Conservation (phyloP, 2,329 filamentous ascomycete genomes). For the Talaromyces islandicus region DNA sequence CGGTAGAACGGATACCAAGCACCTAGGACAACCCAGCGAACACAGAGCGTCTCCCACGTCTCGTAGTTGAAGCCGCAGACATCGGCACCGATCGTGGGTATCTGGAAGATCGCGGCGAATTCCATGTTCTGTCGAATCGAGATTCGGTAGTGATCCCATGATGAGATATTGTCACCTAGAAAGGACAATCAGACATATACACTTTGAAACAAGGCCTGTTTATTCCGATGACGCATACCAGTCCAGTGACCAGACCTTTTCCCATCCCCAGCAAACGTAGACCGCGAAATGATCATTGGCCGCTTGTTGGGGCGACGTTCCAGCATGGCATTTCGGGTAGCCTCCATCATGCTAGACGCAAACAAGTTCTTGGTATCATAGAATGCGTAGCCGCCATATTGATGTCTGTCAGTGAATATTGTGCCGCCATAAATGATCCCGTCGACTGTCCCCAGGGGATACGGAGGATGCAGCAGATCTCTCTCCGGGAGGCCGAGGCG, state of each 20-base stretch:
- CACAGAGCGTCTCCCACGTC: conserved; percentile 64
- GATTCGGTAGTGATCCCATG: conserved; percentile 55
- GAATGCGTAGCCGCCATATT: conserved; percentile 55
- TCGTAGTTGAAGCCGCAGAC: conserved; percentile 70
- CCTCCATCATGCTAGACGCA: conserved; percentile 56
- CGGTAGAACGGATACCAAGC: conserved; percentile 72
- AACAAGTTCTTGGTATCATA: conserved; percentile 74
- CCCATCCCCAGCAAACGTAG: conserved; percentile 69
- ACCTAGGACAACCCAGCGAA: conserved; percentile 66
- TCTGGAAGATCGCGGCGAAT: conserved; percentile 60
- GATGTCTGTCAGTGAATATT: conserved; percentile 61
- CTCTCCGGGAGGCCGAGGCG: conserved; percentile 56
- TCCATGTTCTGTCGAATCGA: conserved; percentile 55
- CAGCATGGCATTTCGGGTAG: conserved; percentile 60
- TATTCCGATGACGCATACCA: background rate
- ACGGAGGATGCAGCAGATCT: conserved; percentile 59
- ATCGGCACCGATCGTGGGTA: conserved; percentile 65
- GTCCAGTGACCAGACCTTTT: conserved; percentile 50
- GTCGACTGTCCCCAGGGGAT: conserved; percentile 59
- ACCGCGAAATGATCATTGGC: conserved; percentile 68
- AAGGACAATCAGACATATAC: background rate
- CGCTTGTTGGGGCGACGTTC: conserved; percentile 57
- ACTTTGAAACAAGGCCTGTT: background rate
- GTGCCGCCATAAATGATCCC: conserved; percentile 50
- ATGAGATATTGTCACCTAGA: conserved; percentile 55